Evolutionary conservation across 2,329 filamentous ascomycete genomes (phyloP), one percentile per base, ranked within the genome.

Genomic region (Colletotrichum lupini): DNA sequence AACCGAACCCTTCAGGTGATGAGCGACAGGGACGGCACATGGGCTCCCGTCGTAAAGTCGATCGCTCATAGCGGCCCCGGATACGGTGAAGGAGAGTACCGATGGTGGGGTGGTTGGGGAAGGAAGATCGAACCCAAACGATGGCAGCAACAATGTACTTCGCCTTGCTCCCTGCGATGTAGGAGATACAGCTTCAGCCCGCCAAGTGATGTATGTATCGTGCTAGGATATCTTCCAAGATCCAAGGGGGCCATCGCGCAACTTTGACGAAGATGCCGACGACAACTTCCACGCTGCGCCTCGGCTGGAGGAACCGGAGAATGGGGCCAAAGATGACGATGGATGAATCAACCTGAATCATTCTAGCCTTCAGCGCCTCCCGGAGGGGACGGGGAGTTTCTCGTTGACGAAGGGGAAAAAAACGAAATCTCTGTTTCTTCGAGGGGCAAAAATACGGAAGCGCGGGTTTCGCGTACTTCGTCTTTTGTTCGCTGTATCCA

Each of bases 21-120:
- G 72, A 72, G 68, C 72, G 68, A 74, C 72, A 74, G 72, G 72
- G 61, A 74, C 72, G 37, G 37, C 67, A 74, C 67, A 74, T 67
- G 58, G 67, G 52, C 35, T 67, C 61, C 57, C 58, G 57, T 60
- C 67, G 70, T 59, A 60, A 53, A 53, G 55, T 46, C 66, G 67
- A 64, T 65, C 60, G 28, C 66, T 59, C 70, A 59, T 60, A 46
- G 60, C 66, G 66, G 69, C 58, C 70, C 42, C 61, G 67, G 70
- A 69, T 65, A 70, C 67, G 67, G 70, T 73, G 66, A 70, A 60
- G 56, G 60, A 30, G 42, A 9, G 8, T 16, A 22, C 16, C 37
- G 37, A 19, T 19, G 37, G n/a, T 55, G 28, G 46, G 52, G 49
- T 24, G 55, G 11, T 37, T 37, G n/a, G 49, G 22, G 12, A 30